Percentiles rank a stretch among this genome's conserved stretches.
Evolutionary conservation across 495 filamentous ascomycete genomes (phyloP).

Genomic region (Glonium stellatum): DNA sequence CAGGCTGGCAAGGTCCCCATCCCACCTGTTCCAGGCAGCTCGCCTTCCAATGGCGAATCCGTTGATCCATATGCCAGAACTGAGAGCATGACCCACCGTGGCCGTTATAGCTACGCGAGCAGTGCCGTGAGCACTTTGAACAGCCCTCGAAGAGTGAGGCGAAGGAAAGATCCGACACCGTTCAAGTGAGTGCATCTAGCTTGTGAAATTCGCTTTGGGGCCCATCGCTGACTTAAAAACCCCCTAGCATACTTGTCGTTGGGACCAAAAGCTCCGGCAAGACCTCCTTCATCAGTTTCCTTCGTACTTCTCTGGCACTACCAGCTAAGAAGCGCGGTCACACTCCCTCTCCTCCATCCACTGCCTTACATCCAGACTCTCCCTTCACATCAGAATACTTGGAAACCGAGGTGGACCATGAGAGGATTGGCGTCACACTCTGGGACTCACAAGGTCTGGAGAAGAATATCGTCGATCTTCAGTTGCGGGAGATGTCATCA

Average conservation of each 20-base stretch:
- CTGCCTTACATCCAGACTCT: conserved; percentile 41
- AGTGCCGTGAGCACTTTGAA: conserved; percentile 85
- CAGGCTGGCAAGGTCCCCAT: conserved; percentile 28
- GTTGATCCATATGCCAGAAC: conserved; percentile 69
- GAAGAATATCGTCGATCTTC: conserved; percentile 86
- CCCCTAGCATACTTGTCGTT: conserved; percentile 76
- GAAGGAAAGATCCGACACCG: conserved; percentile 92
- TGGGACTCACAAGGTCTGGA: conserved; percentile 96
- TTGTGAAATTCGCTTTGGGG: not conserved
- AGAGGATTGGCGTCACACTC: conserved; percentile 85
- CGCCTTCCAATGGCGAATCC: conserved; percentile 34
- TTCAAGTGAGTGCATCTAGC: conserved; percentile 73
- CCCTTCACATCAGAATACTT: conserved; percentile 76
- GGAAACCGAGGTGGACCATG: conserved; percentile 89
- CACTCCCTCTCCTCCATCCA: conserved; percentile 25
- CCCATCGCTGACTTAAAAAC: conserved; percentile 10
- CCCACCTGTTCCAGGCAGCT: conserved; percentile 46
- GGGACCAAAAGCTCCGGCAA: conserved; percentile 87
- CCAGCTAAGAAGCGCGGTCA: conserved; percentile 63
- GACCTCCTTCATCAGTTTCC: conserved; percentile 93
- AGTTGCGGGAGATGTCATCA: conserved; percentile 79
- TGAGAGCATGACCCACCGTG: conserved; percentile 95
- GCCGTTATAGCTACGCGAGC: conserved; percentile 94
- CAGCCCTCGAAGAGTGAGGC: conserved; percentile 82
- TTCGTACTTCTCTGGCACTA: conserved; percentile 72